These are phyloP conservation scores for Psilocybe tampanensis DNA, from an alignment of 768 basidiomycete genomes.

Conservation along the genomic window DNA sequence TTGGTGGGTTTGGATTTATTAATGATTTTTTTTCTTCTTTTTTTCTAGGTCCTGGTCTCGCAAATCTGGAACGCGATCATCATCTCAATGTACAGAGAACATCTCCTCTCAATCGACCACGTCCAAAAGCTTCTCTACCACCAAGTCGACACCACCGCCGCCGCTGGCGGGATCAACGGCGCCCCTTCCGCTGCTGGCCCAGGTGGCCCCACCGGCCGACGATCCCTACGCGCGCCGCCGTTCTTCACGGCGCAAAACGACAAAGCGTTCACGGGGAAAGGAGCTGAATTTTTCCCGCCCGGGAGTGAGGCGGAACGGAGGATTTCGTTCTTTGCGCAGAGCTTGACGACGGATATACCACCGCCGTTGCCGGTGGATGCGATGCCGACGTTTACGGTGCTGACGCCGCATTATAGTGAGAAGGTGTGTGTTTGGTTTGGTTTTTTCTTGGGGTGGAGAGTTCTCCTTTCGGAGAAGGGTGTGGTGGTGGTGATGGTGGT, in stretches of 20 bases:
- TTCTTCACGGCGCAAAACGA: constrained; percentile 98
- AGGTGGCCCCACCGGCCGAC: constrained; percentile 65
- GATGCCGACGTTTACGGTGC: constrained; percentile 99
- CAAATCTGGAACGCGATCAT: constrained; percentile 99
- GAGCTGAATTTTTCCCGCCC: constrained; percentile 85
- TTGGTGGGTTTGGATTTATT: not conserved
- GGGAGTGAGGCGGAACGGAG: constrained; percentile 96
- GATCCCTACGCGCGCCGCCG: constrained; percentile 91
- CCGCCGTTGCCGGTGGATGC: constrained; percentile 94
- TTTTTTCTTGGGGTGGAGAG: not conserved
- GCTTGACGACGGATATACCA: constrained; percentile 92
- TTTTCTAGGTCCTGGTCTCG: constrained; percentile 83
- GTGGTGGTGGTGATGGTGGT: too few species aligned
- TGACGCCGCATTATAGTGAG: constrained; percentile 98
- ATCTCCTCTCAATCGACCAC: constrained; percentile 97
- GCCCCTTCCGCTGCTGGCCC: constrained; percentile 41
- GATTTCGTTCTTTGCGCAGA: constrained; percentile 99
- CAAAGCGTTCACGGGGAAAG: constrained; percentile 60
- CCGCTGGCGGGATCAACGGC: not conserved
- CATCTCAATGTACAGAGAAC: constrained; percentile 99
- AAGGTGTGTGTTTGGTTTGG: constrained; percentile 57
- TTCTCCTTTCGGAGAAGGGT: too few species aligned
- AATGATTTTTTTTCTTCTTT: not conserved
- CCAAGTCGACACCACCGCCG: constrained; percentile 75
- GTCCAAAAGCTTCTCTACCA: constrained; percentile 98